Conservation (phyloP, 2,329 filamentous ascomycete genomes). For the Pseudocercospora musae region DNA sequence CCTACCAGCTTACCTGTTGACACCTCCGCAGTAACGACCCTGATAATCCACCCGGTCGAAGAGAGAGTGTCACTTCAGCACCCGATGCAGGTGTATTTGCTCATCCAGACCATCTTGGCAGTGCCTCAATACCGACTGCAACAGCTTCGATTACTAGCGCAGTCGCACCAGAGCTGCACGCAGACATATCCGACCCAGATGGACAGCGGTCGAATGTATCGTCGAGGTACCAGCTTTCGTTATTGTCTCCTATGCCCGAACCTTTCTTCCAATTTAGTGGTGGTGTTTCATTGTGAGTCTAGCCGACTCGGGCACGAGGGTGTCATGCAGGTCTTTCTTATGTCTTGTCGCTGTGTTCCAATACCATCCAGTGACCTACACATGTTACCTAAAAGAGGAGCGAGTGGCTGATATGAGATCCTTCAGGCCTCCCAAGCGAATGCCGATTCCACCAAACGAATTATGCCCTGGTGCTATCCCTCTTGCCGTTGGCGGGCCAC, state of each 20-base stretch:
- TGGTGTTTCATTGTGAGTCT: conserved; percentile 20
- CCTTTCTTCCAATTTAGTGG: conserved; percentile 11
- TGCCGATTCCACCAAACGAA: conserved; percentile 18
- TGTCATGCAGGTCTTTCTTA: neutral
- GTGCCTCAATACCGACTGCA: neutral
- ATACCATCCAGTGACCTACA: neutral
- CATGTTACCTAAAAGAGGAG: neutral
- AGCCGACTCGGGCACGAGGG: neutral
- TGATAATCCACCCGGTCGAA: conserved; percentile 21
- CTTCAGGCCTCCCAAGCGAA: conserved; percentile 15
- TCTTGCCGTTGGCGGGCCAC: conserved; percentile 3
- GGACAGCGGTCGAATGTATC: conserved; percentile 11
- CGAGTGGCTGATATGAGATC: conserved; percentile 9
- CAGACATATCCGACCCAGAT: conserved; percentile 4
- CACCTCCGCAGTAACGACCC: conserved; percentile 23
- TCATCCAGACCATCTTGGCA: neutral
- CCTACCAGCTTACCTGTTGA: neutral
- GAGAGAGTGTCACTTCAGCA: conserved; percentile 22
- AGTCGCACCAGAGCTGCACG: conserved; percentile 5
- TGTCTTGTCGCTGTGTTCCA: neutral
- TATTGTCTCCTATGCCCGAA: conserved; percentile 14
- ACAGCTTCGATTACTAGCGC: neutral
- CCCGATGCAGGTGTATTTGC: conserved; percentile 1
- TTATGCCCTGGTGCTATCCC: conserved; percentile 7
- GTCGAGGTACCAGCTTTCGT: conserved; percentile 22